Evolutionary conservation across 495 filamentous ascomycete species (phyloP).

Genomic region (Penicillium samsonianum): DNA sequence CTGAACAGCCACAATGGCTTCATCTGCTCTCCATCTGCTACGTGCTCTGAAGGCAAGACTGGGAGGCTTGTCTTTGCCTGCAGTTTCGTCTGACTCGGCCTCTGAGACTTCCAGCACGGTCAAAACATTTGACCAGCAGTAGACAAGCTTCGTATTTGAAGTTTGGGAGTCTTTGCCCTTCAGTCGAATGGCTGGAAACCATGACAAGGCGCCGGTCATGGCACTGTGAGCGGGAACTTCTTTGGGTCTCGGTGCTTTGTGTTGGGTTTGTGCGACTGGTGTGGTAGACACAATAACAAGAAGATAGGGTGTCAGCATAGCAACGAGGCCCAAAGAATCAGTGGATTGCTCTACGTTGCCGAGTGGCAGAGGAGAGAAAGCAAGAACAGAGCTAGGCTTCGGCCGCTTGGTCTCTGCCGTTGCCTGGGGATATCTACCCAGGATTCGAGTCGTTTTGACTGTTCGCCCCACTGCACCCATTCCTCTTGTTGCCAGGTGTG

Average conservation of each 20-base stretch:
- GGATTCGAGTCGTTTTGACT: slow-evolving; percentile 84
- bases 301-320: slow-evolving; percentile 93
- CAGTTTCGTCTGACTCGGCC: slow-evolving; percentile 60
- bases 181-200: slow-evolving; percentile 94
- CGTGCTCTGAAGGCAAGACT: slow-evolving; percentile 76
- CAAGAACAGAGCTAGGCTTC: slow-evolving; percentile 94
- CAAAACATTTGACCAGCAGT: slow-evolving; percentile 96
- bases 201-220: slow-evolving; percentile 90
- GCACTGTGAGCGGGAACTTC: slow-evolving; percentile 86
- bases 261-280: slow-evolving; percentile 91
- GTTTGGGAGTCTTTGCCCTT: slow-evolving; percentile 65
- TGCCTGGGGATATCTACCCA: slow-evolving; percentile 83
- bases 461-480: slow-evolving; percentile 81
- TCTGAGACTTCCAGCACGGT: slow-evolving; percentile 88
- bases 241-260: slow-evolving; percentile 87
- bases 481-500: slow-evolving; percentile 89
- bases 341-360: slow-evolving; percentile 89
- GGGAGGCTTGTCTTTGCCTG: slow-evolving; percentile 67
- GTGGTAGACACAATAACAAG: slow-evolving; percentile 96
- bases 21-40: slow-evolving; percentile 89
- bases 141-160: slow-evolving; percentile 75
- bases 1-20: slow-evolving; percentile 94
- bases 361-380: slow-evolving; percentile 85
- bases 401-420: slow-evolving; percentile 61
- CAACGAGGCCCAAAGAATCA: slow-evolving; percentile 87